Base-by-base conservation (phyloP, 768 basidiomycete species). In the Rhizopogon vinicolor region DNA sequence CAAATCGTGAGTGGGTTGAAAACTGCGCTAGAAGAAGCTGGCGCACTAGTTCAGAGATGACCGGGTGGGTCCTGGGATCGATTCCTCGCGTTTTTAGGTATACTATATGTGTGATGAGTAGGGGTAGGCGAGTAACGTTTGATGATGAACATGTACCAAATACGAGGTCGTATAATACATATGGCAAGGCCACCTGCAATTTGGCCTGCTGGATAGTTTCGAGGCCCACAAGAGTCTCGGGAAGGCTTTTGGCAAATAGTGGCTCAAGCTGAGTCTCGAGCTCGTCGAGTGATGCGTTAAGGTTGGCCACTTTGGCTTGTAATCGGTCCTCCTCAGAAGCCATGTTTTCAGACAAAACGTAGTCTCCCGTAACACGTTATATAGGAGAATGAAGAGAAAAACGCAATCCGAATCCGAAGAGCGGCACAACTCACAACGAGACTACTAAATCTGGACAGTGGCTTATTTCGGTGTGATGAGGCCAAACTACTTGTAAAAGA, bases 191-290 rank as follows among this genome's bases (percentile, higher is more conserved):
- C 5, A 85, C 85, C 59, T 93, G 88, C 3, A 93, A 69, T 68
- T 92, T 91, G 25, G 91, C 91, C 63, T 91, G 88, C 56, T 91
- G 86, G 19, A 93, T 74, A 7, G 83, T 81, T 57, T 89, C 84
- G 25, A 92, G 75, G 12, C 75, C 75, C 22, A 86, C 69, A 14
- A 85, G 65, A 0, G 84, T 82, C 60, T 91, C 87, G 5, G 85
- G 79, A 13, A 93, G 77, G 2, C 87, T 77, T 56, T 86, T 80
- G 0, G 85, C 69, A 42, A 93, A 76, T 10, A 93, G 72, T 7
- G 87, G 84, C 14, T 84, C 83, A 1, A 93, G 78, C 3, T 76
- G 67, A 0, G 75, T 71, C 66, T 93, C 89, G 33, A 94, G 82
- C 7, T 81, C 83, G 51, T 86, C 83, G 40, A 93, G 80, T 2